Evolutionary conservation across 345 rosid species (phyloP), one percentile per base, ranked within the genome.

Genomic region (Arabidopsis arenosa): DNA sequence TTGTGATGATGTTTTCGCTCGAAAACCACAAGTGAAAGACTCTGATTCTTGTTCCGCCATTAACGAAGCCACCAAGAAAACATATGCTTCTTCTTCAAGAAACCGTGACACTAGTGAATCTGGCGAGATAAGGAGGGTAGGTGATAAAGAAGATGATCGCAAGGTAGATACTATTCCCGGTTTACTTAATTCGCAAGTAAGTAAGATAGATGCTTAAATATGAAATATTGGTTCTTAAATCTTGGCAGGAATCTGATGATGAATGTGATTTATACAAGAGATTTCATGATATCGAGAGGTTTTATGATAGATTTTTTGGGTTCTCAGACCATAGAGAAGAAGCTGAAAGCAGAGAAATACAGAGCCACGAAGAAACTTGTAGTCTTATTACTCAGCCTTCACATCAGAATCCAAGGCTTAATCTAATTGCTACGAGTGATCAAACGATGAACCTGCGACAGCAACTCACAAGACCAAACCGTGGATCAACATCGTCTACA

Each of bases 141-240:
- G n/a, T 53, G 8, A 53, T 23, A 33, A 53, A 23, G 33, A 28
- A 28, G 4, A 28, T 26, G 18, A 13, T 9, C n/a, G 37, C 15
- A n/a, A 30, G 60, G 60, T 55, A 43, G 6, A 44, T 43, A 43
- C 6, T 43, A 13, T 51, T 51, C 9, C 30, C 11, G 14, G 18
- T 55, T 55, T 5, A 55, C 17, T 13, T 55, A 5, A 26, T 53
- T 11, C 26, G 9, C 15, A 53, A 32, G 39, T 32, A 56, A 8
- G 44, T 58, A 58, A 58, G 63, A 35, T 58, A 58, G 41, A 57
- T 57, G 23, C 43, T 58, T 58, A 57, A 33, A 15, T 57, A 26
- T 36, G 44, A 5, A 17, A 59, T 59, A 30, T 37, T 17, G 62
- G 41, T 37, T 57, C 4, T 40, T 10, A 40, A 40, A 40, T 40